Evolutionary conservation across 2,329 filamentous ascomycete genomes (phyloP).

Genomic region (Xylariaceae sp.): DNA sequence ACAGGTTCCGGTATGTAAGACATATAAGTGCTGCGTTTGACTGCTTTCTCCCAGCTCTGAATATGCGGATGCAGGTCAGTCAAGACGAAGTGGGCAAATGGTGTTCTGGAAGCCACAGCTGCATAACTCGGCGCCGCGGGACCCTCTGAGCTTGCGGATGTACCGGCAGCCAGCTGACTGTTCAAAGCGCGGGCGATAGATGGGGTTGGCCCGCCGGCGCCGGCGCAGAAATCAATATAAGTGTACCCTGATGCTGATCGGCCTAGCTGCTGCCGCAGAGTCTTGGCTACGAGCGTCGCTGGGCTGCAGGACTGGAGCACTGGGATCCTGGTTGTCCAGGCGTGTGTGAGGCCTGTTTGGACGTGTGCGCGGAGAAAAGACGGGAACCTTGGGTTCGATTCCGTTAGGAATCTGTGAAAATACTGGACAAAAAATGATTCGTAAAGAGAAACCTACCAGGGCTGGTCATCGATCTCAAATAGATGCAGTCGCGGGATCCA

Average conservation of each 20-base stretch:
- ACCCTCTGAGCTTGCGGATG: background rate
- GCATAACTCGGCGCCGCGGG: conserved; percentile 27
- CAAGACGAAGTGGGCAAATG: conserved; percentile 54
- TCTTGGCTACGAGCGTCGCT: conserved; percentile 55
- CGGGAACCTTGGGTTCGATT: conserved; percentile 52
- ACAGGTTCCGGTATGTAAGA: conserved; percentile 58
- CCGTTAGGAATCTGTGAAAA: conserved; percentile 1
- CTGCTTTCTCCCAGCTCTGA: conserved; percentile 53
- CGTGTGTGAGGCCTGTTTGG: conserved; percentile 60
- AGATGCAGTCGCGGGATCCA: conserved; percentile 59
- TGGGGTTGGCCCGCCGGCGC: conserved; percentile 67
- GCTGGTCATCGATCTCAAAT: conserved; percentile 64
- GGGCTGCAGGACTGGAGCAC: conserved; percentile 54
- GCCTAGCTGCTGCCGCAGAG: conserved; percentile 51
- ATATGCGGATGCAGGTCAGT: conserved; percentile 65
- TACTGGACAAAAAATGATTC: background rate
- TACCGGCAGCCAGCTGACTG: conserved; percentile 29
- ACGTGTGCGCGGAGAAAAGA: conserved; percentile 59
- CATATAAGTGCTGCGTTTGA: conserved; percentile 51
- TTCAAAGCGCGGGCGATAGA: conserved; percentile 60
- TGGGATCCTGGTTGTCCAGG: conserved; percentile 60
- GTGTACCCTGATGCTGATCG: conserved; percentile 49
- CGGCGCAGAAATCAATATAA: conserved; percentile 73
- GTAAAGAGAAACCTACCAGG: conserved; percentile 50
- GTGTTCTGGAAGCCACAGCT: conserved; percentile 5